A percentile compares a stretch with the other conserved stretches of the same genome.
Evolutionary conservation across 371 early-diverging fungal species (phyloP).

Genomic region (Funneliformis caledonium): DNA sequence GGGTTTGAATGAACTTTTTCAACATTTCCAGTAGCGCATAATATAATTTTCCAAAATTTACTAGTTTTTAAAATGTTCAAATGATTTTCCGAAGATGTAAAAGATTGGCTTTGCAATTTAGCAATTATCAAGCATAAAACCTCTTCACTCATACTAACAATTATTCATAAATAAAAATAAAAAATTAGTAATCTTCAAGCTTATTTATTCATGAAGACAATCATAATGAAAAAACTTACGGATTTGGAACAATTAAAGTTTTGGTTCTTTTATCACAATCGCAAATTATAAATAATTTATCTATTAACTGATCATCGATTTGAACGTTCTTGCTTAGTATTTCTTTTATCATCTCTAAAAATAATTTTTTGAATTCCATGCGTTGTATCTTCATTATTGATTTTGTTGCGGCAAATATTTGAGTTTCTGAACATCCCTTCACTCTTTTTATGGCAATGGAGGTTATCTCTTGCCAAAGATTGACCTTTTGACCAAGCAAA

Average conservation of each 20-base stretch:
- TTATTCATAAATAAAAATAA: not conserved
- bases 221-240: constrained; percentile 8
- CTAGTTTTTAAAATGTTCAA: not conserved
- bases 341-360: constrained; percentile 8
- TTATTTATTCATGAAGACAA: not conserved
- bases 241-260: constrained; percentile 15
- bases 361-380: not conserved
- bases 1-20: not conserved
- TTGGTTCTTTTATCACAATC: not conserved
- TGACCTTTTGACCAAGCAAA: not conserved
- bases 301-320: too few relatives aligned
- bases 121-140: constrained; percentile 21
- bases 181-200: too few relatives aligned
- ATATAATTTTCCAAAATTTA: constrained; percentile 23
- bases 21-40: constrained; percentile 2
- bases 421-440: not conserved
- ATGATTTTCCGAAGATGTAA: not conserved
- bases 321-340: not conserved
- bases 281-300: not conserved
- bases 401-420: not conserved
- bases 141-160: constrained; percentile 23
- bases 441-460: constrained; percentile 6
- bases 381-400: not conserved
- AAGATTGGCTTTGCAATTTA: not conserved
- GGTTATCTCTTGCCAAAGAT: not conserved